These are phyloP conservation scores for Herpetomonas samuelpessoai DNA, from an alignment of 208 protist species.

Conservation along the genomic window DNA sequence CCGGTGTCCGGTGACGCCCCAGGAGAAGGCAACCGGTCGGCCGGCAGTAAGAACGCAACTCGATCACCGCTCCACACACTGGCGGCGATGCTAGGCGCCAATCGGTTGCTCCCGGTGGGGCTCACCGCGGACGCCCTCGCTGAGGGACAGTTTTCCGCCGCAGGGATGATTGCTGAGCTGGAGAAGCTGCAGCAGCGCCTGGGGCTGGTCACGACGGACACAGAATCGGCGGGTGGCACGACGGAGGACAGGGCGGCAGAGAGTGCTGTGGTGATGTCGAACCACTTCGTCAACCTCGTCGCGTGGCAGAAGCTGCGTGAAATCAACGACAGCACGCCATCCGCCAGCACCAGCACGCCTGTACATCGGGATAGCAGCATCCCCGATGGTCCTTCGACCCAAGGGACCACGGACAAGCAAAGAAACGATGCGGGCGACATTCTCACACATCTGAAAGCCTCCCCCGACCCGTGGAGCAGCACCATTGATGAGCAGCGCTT, in stretches of 20 bases:
- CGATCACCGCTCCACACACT: constrained; percentile 35
- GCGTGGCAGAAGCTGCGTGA: constrained; percentile 75
- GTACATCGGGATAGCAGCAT: neutral
- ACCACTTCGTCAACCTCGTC: constrained; percentile 88
- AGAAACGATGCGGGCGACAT: constrained; percentile 3
- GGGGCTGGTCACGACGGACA: neutral
- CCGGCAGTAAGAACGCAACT: no score
- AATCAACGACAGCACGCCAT: constrained; percentile 37
- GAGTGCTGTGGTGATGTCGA: constrained; percentile 64
- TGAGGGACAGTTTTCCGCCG: constrained; percentile 58
- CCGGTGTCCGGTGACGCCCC: no score
- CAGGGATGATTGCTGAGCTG: constrained; percentile 56
- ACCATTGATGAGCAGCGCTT: constrained; percentile 22
- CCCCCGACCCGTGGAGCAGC: constrained; percentile 61
- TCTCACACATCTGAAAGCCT: constrained; percentile 31
- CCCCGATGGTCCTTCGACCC: neutral
- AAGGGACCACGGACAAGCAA: neutral
- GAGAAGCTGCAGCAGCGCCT: constrained; percentile 30
- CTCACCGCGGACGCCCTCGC: constrained; percentile 45
- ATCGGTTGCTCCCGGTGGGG: constrained; percentile 52
- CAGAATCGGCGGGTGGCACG: neutral
- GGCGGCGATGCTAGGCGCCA: constrained; percentile 60
- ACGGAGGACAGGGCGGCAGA: constrained; percentile 12
- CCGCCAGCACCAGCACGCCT: neutral
- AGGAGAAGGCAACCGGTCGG: no score